Conservation (phyloP, 75 land plant species). For the Pinus taeda region DNA sequence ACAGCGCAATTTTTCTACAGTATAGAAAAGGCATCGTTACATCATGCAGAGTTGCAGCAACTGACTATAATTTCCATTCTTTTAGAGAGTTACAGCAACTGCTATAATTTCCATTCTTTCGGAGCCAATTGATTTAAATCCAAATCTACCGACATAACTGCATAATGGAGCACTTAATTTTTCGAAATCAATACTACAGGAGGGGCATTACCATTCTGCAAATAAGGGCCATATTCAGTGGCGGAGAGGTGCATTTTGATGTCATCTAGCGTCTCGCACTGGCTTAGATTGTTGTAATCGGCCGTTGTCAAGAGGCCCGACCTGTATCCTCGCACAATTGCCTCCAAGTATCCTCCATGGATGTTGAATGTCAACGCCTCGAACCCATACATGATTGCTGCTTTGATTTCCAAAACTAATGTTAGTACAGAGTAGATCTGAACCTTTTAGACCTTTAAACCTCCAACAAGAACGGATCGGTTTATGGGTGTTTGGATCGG, state of each 20-base stretch:
- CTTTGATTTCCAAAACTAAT: background rate
- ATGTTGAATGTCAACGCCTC: slow-evolving; percentile 95
- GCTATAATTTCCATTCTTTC: too few relatives aligned
- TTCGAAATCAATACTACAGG: too few relatives aligned
- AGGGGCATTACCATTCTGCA: slow-evolving; percentile 67
- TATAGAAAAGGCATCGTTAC: too few relatives aligned
- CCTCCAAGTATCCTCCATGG: slow-evolving; percentile 90
- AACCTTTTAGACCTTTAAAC: background rate
- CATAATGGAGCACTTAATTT: too few relatives aligned
- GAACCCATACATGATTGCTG: slow-evolving; percentile 79
- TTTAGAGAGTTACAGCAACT: too few relatives aligned
- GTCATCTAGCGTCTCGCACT: slow-evolving; percentile 93
- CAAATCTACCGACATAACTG: too few relatives aligned
- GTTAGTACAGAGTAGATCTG: background rate
- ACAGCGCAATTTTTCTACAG: too few relatives aligned
- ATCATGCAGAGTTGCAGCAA: too few relatives aligned
- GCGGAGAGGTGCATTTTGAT: slow-evolving; percentile 99
- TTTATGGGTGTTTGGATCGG: too few relatives aligned
- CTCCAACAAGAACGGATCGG: too few relatives aligned
- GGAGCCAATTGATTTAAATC: too few relatives aligned
- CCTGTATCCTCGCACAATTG: slow-evolving; percentile 83
- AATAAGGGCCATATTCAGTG: slow-evolving; percentile 92
- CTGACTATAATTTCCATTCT: too few relatives aligned
- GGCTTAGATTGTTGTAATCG: slow-evolving; percentile 94
- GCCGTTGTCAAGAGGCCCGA: slow-evolving; percentile 79